Conservation (phyloP, 495 filamentous ascomycete genomes). For the Tetracladium marchalianum region DNA sequence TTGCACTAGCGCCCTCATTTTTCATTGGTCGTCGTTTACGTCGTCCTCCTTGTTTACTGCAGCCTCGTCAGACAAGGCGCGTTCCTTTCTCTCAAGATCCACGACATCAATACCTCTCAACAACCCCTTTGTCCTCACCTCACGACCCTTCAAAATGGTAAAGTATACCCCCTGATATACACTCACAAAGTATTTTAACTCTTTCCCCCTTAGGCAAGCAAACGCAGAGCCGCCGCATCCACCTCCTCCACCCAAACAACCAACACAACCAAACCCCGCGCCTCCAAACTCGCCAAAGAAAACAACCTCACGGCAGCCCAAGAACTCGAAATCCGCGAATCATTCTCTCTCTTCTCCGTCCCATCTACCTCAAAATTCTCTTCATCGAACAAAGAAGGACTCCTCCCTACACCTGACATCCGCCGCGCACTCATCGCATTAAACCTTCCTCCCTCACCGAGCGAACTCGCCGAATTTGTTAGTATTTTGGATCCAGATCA, state of each 20-base stretch:
- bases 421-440: conserved; percentile 49
- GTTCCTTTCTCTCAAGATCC: no score
- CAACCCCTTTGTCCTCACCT: neutral
- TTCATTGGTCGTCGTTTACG: no score
- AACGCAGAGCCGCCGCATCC: conserved; percentile 21
- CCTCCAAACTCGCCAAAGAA: conserved; percentile 81
- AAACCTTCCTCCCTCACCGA: conserved; percentile 52
- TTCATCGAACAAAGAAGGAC: neutral
- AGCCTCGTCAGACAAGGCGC: no score
- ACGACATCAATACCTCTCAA: neutral
- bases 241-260: conserved; percentile 2
- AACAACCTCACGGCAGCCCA: conserved; percentile 73
- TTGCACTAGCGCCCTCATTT: no score
- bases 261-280: conserved; percentile 33
- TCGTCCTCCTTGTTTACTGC: no score
- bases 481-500: conserved; percentile 72
- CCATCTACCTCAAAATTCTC: neutral
- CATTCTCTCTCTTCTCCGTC: conserved; percentile 67
- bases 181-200: neutral
- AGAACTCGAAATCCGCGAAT: conserved; percentile 84
- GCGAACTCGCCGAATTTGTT: conserved; percentile 64
- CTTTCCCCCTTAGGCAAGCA: conserved; percentile 23
- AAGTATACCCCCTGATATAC: neutral
- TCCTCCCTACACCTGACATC: neutral
- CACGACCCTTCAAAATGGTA: neutral